These are phyloP conservation scores for Penicillium salamii DNA, from an alignment of 495 filamentous ascomycete species.

Conservation along the genomic window DNA sequence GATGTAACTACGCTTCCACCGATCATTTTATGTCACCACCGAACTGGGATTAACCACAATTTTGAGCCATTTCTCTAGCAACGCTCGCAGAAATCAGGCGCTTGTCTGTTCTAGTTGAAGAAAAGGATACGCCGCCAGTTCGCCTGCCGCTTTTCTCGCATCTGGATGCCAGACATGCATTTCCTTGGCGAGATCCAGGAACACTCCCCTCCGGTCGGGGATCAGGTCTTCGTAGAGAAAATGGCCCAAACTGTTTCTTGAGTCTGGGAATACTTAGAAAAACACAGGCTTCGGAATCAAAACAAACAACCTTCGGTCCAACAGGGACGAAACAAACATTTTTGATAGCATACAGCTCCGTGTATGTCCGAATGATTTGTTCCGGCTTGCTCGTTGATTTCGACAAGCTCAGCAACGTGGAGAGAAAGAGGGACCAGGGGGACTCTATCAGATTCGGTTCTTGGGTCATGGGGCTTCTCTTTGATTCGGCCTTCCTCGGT, in stretches of 20 bases:
- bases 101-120: slow-evolving; percentile 33
- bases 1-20: background rate
- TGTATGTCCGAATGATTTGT: too few species aligned
- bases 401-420: too few species aligned
- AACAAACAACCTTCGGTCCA: too few species aligned
- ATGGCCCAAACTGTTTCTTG: slow-evolving; percentile 30
- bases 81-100: slow-evolving; percentile 25
- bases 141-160: slow-evolving; percentile 32
- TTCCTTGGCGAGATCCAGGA: slow-evolving; percentile 38
- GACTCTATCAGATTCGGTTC: too few species aligned
- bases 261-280: slow-evolving; percentile 27
- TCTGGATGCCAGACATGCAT: slow-evolving; percentile 41
- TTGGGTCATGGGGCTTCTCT: too few species aligned
- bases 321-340: too few species aligned
- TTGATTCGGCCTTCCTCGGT: too few species aligned
- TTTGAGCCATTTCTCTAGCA: slow-evolving; percentile 17
- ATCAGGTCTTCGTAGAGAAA: slow-evolving; percentile 33
- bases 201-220: slow-evolving; percentile 34
- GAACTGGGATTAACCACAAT: background rate
- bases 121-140: slow-evolving; percentile 35
- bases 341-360: too few species aligned
- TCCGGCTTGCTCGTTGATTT: too few species aligned
- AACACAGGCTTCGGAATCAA: too few species aligned
- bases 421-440: too few species aligned
- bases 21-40: background rate